Evolutionary conservation across 2,329 filamentous ascomycete genomes (phyloP), one percentile per base, ranked within the genome.

Genomic region (Trichophyton rubrum): DNA sequence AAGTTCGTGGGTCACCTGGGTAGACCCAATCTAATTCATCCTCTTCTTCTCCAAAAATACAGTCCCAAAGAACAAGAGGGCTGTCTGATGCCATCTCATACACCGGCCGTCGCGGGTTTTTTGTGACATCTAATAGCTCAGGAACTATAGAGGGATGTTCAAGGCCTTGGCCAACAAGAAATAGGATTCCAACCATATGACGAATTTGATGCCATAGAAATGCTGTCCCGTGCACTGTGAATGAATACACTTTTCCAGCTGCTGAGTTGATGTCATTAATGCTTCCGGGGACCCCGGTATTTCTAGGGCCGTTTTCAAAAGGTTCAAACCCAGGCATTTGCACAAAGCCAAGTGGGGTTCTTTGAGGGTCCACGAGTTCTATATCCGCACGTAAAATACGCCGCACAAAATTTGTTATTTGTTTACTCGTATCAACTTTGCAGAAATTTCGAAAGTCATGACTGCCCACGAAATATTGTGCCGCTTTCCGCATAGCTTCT

Each of bases 181-280:
- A 97, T n/a, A 99, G 78, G 5, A 97, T 79, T 15, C 86, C 84
- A n/a, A 95, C 85, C 83, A 99, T 91, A 76, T 92, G 89, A 24
- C 93, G 85, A 66, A 99, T 95, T 76, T 99, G 93, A 75, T 99
- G 93, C 93, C 93, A 99, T 55, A 99, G 77, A 73, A 99, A 99
- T 1, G 91, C 93, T 6, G 88, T 90, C 20, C 93, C 93, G 66
- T 91, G 85, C 45, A 99, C 85, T 61, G 87, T 86, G 73, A 99
- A 95, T 63, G 87, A 86, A 76, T 95, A 97, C 13, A 96, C 82
- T 69, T 89, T 88, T 47, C 33, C 49, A 2, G 49, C 22, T 27
- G 49, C 17, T 41, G 53, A 49, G 13, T 38, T 20, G 11, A 15
- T 17, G 11, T 40, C 43, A 41, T 58, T 20, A n/a, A n/a, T 6